Evolutionary conservation across 2,329 filamentous ascomycete genomes (phyloP).

Genomic region (Didymella sp.): DNA sequence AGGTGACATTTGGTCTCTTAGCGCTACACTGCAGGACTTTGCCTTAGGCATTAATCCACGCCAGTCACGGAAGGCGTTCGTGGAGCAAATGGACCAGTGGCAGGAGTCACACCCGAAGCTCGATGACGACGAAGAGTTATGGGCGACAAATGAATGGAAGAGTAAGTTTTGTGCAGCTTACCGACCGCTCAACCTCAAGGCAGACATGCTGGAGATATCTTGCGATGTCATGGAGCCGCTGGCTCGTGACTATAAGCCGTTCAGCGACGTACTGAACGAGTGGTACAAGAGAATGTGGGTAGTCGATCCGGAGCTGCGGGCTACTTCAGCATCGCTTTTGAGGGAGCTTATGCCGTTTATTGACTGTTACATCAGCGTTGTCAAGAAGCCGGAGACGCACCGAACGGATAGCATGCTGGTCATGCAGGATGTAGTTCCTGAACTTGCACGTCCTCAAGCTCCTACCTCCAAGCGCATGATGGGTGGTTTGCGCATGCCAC

Average conservation of each 20-base stretch:
- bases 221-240: not conserved
- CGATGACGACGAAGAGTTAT: not conserved
- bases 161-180: not conserved
- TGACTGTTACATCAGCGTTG: not conserved
- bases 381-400: not conserved
- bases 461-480: not conserved
- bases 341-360: not conserved
- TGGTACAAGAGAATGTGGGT: slow-evolving; percentile 6
- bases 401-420: not conserved
- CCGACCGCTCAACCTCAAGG: not conserved
- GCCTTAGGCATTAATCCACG: slow-evolving; percentile 18
- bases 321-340: not conserved
- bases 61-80: slow-evolving; percentile 8
- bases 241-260: not conserved
- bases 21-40: slow-evolving; percentile 31
- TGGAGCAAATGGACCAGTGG: not conserved
- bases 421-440: not conserved
- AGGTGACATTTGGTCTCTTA: slow-evolving; percentile 33
- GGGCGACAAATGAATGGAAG: not conserved
- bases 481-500: not conserved
- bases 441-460: not conserved
- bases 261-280: not conserved
- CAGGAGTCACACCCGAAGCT: not conserved
- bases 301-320: not conserved
- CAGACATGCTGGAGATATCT: not conserved